Base-by-base conservation (phyloP, 2,329 filamentous ascomycete species). In the Fusarium begoniae region DNA sequence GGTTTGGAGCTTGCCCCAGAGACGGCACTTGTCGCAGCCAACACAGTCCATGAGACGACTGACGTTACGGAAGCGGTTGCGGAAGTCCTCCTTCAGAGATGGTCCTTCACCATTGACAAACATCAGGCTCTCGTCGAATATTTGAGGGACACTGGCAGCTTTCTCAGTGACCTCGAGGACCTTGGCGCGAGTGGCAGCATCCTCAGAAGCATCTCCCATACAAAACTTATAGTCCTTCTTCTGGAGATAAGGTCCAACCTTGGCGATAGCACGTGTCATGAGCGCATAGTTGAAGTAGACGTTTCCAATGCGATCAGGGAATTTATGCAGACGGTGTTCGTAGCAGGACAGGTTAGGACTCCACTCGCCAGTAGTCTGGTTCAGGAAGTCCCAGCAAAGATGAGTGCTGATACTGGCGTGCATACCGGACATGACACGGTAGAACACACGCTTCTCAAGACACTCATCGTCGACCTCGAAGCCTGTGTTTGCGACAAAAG, bases 201-300 rank as follows among this genome's bases (percentile, higher is more conserved):
- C 95, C 81, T 98, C 94, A 5, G 87, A 87, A 1, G 90, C 87
- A 79, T 99, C 96, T 70, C 94, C 95, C 9, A 92, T 93, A 83
- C 96, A 99, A 83, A 98, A 99, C 0, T 94, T 96, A 84, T 98
- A 98, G 71, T 90, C 87, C 37, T 84, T 72, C 9, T 77, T 79
- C 73, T 92, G 87, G 15, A 98, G 88, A 76, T 95, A 92, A 30
- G 94, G 93, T 18, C 93, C 93, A 14, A 98, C 89, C 84, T 99
- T 99, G 60, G 94, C 93, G 45, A 98, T 90, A 18, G 96, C 96
- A 56, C 96, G 93, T 32, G 96, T 93, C 45, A 99, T 88, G n/a
- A 99, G 89, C 2, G 96, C 96, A 80, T 98, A 99, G 89, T 99
- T 98, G 87, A 99, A 99, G 86, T 99, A 99, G 56, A 99, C 88